Conservation (phyloP, 441 rosid species). For the Bocquillonia castaneifolia region DNA sequence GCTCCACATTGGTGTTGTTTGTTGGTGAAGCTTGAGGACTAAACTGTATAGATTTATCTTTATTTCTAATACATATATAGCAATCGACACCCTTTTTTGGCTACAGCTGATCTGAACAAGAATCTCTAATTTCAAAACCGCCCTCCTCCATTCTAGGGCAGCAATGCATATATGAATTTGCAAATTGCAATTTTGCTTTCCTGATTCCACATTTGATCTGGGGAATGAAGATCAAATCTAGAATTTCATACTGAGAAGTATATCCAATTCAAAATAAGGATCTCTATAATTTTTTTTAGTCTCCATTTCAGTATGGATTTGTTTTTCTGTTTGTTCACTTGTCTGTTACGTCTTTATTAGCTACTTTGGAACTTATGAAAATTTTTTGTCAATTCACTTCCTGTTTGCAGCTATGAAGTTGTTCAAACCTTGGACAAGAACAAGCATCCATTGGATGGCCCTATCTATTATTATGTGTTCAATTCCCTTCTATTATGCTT, state of each 20-base stretch:
- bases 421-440: constrained; percentile 56
- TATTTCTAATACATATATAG: not conserved
- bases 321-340: constrained; percentile 8
- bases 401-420: constrained; percentile 71
- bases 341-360: not conserved
- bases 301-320: not conserved
- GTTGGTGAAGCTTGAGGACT: not conserved
- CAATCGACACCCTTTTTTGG: not conserved
- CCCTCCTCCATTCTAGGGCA: not conserved
- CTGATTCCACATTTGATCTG: constrained; percentile 5
- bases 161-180: not conserved
- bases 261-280: not conserved
- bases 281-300: not conserved
- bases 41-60: not conserved
- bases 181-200: not conserved
- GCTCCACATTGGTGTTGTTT: not conserved
- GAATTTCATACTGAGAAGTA: not conserved
- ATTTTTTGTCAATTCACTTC: not conserved
- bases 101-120: not conserved
- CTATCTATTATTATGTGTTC: constrained; percentile 74
- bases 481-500: constrained; percentile 77
- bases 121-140: not conserved
- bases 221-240: constrained; percentile 12
- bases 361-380: not conserved
- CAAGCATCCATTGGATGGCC: constrained; percentile 65